A percentile compares a stretch with the other conserved stretches of the same genome.
These are phyloP conservation scores for Penicillium sp. DNA, from an alignment of 2,329 filamentous ascomycete species.

Conservation along the genomic window DNA sequence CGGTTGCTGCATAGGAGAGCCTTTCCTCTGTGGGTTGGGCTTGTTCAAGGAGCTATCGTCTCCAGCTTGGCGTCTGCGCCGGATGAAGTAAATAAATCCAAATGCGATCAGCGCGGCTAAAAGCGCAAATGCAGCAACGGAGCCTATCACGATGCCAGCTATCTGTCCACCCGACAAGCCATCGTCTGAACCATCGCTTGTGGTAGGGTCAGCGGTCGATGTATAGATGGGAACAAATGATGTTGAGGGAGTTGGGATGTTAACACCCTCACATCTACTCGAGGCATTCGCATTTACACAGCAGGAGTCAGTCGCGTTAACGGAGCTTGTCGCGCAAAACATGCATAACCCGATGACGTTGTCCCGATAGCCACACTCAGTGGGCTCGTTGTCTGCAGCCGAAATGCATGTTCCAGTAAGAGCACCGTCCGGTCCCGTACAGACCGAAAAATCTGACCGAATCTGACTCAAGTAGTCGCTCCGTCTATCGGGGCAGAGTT, in stretches of 20 bases:
- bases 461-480: conserved; percentile 75
- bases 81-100: conserved; percentile 60
- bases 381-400: conserved; percentile 77
- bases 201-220: conserved; percentile 65
- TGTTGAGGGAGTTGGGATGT: conserved; percentile 70
- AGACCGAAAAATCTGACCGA: conserved; percentile 89
- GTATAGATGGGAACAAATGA: conserved; percentile 65
- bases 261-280: conserved; percentile 73
- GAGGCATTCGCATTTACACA: conserved; percentile 83
- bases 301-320: conserved; percentile 93
- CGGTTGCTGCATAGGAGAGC: conserved; percentile 48
- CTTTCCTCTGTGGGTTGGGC: conserved; percentile 69
- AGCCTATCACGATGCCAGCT: conserved; percentile 86
- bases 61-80: conserved; percentile 62
- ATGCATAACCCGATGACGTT: conserved; percentile 78
- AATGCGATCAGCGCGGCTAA: conserved; percentile 68
- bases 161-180: conserved; percentile 83
- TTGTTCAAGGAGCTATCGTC: conserved; percentile 86
- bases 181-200: conserved; percentile 36
- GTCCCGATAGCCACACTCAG: conserved; percentile 83
- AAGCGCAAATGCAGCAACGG: conserved; percentile 71
- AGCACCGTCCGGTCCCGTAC: conserved; percentile 79
- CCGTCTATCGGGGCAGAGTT: conserved; percentile 72
- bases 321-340: conserved; percentile 81
- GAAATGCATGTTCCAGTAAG: conserved; percentile 76